phyloP scores from a whole-genome alignment of 2,329 filamentous ascomycete species.

The Trichoderma cornu-damae region DNA sequence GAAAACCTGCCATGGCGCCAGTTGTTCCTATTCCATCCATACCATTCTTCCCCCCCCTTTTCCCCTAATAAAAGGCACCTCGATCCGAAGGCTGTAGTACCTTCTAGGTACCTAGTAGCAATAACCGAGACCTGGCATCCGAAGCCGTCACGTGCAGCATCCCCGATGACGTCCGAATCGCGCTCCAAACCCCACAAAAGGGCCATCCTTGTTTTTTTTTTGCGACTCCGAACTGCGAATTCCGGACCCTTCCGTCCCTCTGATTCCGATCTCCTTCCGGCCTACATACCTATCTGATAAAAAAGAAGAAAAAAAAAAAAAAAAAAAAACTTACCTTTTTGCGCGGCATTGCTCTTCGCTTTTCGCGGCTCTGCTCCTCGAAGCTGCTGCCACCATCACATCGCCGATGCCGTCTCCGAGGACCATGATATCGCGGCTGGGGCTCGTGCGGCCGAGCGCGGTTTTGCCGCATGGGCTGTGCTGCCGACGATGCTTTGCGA shows the following conservation, averaged over 20 bases:
- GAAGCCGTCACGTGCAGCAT: conserved; percentile 1
- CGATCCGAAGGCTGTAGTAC: neutral
- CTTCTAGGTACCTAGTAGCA: too few relatives aligned
- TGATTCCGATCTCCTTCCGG: neutral
- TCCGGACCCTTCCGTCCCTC: neutral
- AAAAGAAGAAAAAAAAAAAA: too few relatives aligned
- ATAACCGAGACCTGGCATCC: neutral
- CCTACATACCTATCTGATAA: too few relatives aligned
- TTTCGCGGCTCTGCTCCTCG: neutral
- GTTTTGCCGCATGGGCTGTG: conserved; percentile 17
- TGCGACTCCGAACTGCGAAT: conserved; percentile 15
- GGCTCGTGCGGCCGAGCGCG: conserved; percentile 26
- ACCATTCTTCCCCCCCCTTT: too few relatives aligned
- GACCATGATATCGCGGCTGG: conserved; percentile 30
- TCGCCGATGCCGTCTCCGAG: conserved; percentile 36
- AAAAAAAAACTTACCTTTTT: neutral
- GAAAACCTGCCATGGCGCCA: too few relatives aligned
- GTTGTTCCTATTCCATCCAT: too few relatives aligned
- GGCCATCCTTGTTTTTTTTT: too few relatives aligned
- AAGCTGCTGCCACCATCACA: neutral
- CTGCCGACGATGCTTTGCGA: conserved; percentile 28
- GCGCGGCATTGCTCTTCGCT: neutral
- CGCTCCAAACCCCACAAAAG: conserved; percentile 14
- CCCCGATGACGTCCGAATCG: conserved; percentile 33
- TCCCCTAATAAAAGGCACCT: neutral